Conservation (phyloP, 306 rosid genomes). For the Calophaca sinica region DNA sequence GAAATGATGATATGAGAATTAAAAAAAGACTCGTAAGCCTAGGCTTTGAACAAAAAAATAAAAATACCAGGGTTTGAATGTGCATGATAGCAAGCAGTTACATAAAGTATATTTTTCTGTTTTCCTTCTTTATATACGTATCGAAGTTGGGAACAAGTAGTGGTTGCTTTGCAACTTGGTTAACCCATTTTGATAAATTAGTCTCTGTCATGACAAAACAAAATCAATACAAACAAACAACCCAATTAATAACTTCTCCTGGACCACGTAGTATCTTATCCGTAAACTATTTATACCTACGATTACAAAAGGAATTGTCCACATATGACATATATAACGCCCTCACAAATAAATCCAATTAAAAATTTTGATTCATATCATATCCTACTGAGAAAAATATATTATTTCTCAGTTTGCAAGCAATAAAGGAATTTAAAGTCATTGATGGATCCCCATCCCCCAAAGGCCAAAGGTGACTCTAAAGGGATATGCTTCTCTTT, state of each 20-base stretch:
- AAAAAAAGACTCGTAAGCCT: not conserved
- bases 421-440: slow-evolving; percentile 35
- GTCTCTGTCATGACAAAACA: slow-evolving; percentile 45
- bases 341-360: slow-evolving; percentile 6
- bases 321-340: not conserved
- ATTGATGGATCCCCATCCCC: slow-evolving; percentile 38
- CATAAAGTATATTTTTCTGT: slow-evolving; percentile 29
- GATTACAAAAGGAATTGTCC: slow-evolving; percentile 28
- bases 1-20: not conserved
- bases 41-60: slow-evolving; percentile 2
- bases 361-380: slow-evolving; percentile 8
- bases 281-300: slow-evolving; percentile 16
- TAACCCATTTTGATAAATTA: slow-evolving; percentile 40
- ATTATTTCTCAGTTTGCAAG: slow-evolving; percentile 38
- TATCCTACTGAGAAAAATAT: slow-evolving; percentile 23
- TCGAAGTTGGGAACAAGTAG: slow-evolving; percentile 20
- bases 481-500: slow-evolving; percentile 11
- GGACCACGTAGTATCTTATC: slow-evolving; percentile 56
- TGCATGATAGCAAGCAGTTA: slow-evolving; percentile 34
- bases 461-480: not conserved
- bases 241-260: slow-evolving; percentile 30
- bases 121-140: slow-evolving; percentile 17
- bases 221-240: slow-evolving; percentile 34
- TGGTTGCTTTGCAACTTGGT: slow-evolving; percentile 44
- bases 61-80: slow-evolving; percentile 10